Conservation (phyloP, 108 stramenopile species). For the Parmales sp. region DNA sequence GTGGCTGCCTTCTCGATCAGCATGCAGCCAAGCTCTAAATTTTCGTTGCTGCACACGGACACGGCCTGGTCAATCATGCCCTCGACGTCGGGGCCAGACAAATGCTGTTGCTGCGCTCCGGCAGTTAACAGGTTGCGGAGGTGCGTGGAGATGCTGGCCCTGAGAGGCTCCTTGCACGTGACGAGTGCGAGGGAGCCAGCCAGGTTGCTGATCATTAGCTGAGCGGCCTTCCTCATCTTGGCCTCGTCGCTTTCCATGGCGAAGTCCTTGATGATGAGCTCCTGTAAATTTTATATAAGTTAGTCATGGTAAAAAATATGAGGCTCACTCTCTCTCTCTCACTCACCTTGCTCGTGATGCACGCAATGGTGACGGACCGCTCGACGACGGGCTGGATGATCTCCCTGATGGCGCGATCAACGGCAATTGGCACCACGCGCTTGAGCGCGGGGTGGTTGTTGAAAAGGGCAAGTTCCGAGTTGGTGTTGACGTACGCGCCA, state of each 20-base stretch:
- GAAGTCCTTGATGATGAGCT: slow-evolving; percentile 97
- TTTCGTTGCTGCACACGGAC: slow-evolving; percentile 84
- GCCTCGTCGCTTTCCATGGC: slow-evolving; percentile 92
- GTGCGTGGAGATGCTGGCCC: slow-evolving; percentile 87
- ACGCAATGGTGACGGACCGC: slow-evolving; percentile 93
- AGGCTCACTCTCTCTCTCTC: no score
- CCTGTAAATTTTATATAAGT: no score
- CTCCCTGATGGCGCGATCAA: slow-evolving; percentile 95
- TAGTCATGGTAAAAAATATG: no score
- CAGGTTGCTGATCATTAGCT: slow-evolving; percentile 94
- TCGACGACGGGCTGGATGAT: slow-evolving; percentile 97
- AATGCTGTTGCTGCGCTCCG: background rate
- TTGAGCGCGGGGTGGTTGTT: slow-evolving; percentile 57
- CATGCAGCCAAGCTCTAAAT: slow-evolving; percentile 91
- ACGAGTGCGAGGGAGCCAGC: slow-evolving; percentile 94
- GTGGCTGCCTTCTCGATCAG: slow-evolving; percentile 98
- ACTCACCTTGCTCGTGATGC: slow-evolving; percentile 96
- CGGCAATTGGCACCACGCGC: slow-evolving; percentile 81
- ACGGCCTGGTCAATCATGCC: slow-evolving; percentile 82
- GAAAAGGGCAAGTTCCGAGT: slow-evolving; percentile 70
- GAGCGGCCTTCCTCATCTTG: slow-evolving; percentile 90
- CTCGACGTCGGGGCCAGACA: slow-evolving; percentile 41
- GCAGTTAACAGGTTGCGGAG: slow-evolving; percentile 70
- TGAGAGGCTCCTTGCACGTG: slow-evolving; percentile 90
- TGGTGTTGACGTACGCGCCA: slow-evolving; percentile 85